Base-by-base conservation (phyloP, 2,329 filamentous ascomycete species). In the Exserohilum rostratum region DNA sequence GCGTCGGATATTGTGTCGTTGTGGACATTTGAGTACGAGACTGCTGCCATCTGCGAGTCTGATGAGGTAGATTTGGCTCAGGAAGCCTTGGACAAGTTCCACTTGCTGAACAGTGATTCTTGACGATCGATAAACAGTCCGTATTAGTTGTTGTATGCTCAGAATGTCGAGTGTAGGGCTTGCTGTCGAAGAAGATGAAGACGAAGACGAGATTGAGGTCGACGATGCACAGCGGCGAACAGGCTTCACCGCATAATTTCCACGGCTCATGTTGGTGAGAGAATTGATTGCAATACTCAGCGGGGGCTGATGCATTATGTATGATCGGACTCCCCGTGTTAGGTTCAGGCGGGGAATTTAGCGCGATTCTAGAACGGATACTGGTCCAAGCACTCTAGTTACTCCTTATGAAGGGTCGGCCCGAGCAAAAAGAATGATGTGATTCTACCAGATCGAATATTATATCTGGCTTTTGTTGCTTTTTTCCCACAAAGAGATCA, bases 51-150 rank as follows among this genome's bases (percentile, higher is more conserved):
- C 73, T 22, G 62, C 61, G 13, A 78, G 70, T 49, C 67, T 71
- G n/a, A 77, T 57, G n/a, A 78, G 70, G 44, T 76, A 80, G 7
- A 76, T 72, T 55, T 77, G 76, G 47, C 78, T 75, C 4, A 78
- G 64, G 6, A 69, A 64, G 22, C 70, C 70, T 37, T 67, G 64
- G 3, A 77, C 51, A 6, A 70, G 67, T 52, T 76, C 74, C 18
- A 67, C 66, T 63, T 74, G 68, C 37, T 71, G 69, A 10, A 77
- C 62, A 33, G 59, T 66, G 29, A 71, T 64, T 42, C 56, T 67
- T 2, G 71, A 66, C 17, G 72, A 72, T 2, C 67, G 68, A 43
- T 74, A 71, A 18, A 72, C 62, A 29, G 58, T 51, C 38, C 66
- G 62, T 18, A 77, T 62, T 7, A 72, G 62, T 47, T 63, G 68